Base-by-base conservation (phyloP, 2,329 filamentous ascomycete genomes). In the Aphanoascus verrucosus region DNA sequence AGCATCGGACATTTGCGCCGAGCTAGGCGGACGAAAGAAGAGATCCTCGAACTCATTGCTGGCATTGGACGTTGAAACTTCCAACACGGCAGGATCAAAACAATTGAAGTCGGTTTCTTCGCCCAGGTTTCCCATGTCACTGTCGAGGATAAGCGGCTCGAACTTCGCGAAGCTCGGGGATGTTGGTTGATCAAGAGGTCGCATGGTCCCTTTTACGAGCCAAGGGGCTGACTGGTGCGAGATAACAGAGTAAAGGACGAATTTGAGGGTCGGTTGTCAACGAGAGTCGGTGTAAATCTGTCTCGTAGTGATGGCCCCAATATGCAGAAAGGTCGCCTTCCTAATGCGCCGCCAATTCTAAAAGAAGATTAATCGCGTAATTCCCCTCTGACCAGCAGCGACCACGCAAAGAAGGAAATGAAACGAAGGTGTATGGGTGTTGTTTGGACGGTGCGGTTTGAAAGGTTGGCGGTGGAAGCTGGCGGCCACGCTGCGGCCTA, bases 101-200 rank as follows among this genome's bases (percentile, higher is more conserved):
- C 73, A 71, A 52, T 71, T 68, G 64, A 73, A 67, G 54, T 74
- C 68, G 49, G 65, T 62, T 54, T 72, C 67, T 53, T 67, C 65
- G 55, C 69, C 70, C 34, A 65, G 57, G 52, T 65, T 66, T 54
- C 69, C 69, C 67, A 72, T 70, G 35, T 72, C 69, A 60, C 67
- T 68, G 58, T 72, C 69, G 52, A 72, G 60, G 47, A 72, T 69
- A 51, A 71, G 65, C 23, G 70, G 70, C 56, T 72, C 70, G 56
- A 71, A 57, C 23, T 62, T 53, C 57, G 67, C 60, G 56, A 71
- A 70, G 41, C 60, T 60, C 52, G 69, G 67, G 44, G 69, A 71
- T 53, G 67, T 67, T 35, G 64, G 58, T 38, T 59, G 55, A 55
- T 68, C 66, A 47, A 58, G 54, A 43, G 66, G 62, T 64, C 64